Evolutionary conservation across 2,329 filamentous ascomycete species (phyloP).

Genomic region (Trichoderma guizhouense): DNA sequence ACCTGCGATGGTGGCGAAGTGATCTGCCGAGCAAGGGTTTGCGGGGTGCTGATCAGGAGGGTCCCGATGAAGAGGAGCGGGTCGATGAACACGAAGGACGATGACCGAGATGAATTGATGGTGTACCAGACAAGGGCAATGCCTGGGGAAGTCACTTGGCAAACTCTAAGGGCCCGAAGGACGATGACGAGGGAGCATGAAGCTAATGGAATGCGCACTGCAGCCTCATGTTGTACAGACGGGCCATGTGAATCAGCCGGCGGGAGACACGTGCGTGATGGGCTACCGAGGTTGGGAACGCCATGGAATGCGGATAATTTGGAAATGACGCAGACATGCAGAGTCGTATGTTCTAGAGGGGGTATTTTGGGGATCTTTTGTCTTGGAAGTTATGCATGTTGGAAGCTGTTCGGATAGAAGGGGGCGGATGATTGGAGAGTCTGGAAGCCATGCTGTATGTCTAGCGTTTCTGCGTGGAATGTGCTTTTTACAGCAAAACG

Average conservation of each 20-base stretch:
- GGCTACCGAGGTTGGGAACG: neutral
- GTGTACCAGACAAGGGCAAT: neutral
- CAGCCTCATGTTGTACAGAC: neutral
- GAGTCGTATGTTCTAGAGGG: neutral
- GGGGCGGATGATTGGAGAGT: neutral
- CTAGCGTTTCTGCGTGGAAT: neutral
- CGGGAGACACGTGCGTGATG: neutral
- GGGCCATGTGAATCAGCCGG: neutral
- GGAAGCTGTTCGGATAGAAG: neutral
- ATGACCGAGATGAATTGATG: neutral
- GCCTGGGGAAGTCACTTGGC: neutral
- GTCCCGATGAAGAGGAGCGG: neutral
- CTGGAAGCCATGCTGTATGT: neutral
- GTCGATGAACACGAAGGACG: neutral
- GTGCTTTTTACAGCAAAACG: neutral
- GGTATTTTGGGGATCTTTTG: neutral
- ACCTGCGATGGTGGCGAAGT: neutral
- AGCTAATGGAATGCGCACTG: neutral
- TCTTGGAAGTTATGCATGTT: neutral
- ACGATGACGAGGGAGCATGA: neutral
- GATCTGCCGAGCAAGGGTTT: neutral
- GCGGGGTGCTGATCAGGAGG: constrained; percentile 12
- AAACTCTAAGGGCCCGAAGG: neutral
- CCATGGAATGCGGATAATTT: neutral
- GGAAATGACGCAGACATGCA: neutral